phyloP scores from a whole-genome alignment of 352 stramenopile genomes.

The Thalassiosira gravida region DNA sequence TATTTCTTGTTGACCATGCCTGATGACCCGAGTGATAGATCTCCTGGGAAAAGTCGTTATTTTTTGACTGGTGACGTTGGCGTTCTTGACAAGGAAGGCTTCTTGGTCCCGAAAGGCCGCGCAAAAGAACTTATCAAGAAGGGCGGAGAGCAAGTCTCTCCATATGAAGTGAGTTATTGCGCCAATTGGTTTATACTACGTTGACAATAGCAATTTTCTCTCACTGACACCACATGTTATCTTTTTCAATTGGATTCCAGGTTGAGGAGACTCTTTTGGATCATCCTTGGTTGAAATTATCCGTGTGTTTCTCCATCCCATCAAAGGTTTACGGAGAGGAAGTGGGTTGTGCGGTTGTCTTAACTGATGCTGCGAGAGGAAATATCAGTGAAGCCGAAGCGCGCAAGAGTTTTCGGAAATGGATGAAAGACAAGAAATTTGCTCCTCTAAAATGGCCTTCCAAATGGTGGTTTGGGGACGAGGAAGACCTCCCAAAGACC shows the following conservation, averaged over 20 bases:
- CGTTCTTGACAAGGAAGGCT: constrained; percentile 19
- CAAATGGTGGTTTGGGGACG: constrained; percentile 16
- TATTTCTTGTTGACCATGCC: constrained; percentile 9
- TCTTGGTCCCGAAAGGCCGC: constrained; percentile 17
- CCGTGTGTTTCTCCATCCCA: constrained; percentile 18
- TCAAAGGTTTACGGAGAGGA: constrained; percentile 18
- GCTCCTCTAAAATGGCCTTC: constrained; percentile 14
- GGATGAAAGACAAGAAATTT: constrained; percentile 3
- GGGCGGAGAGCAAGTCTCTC: constrained; percentile 57
- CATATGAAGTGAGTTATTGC: constrained; percentile 44
- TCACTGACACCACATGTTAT: too few species aligned
- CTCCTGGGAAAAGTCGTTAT: background rate
- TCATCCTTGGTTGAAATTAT: constrained; percentile 10
- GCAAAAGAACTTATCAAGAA: constrained; percentile 33
- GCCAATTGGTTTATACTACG: too few species aligned
- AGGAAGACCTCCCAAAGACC: constrained; percentile 30
- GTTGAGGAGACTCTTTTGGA: constrained; percentile 31
- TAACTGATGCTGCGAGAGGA: background rate
- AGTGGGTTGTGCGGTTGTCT: constrained; percentile 15
- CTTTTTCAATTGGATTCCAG: too few species aligned
- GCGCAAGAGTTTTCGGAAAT: constrained; percentile 1
- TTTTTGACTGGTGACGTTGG: constrained; percentile 28
- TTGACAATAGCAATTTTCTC: too few species aligned
- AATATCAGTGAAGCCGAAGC: background rate
- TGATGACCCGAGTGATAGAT: background rate